phyloP scores from a whole-genome alignment of 768 basidiomycete species.

The Sporobolomyces phaffii region DNA sequence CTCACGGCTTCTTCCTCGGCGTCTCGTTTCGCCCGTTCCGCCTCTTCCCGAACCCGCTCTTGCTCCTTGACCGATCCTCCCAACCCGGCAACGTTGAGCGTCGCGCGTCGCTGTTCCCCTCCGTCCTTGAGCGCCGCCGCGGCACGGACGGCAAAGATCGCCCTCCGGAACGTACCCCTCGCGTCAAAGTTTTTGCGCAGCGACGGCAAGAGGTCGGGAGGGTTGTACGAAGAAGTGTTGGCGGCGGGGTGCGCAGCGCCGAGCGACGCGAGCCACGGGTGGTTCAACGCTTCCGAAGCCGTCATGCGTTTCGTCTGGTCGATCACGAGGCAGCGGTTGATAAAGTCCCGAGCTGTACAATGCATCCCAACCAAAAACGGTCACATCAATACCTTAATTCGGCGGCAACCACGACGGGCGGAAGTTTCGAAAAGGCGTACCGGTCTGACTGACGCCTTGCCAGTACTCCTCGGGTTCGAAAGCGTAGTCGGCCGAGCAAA shows the following conservation, averaged over 20 bases:
- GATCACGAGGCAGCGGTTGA: conserved; percentile 71
- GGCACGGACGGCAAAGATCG: conserved; percentile 31
- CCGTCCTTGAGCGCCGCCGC: conserved; percentile 25
- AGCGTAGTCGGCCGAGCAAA: conserved; percentile 84
- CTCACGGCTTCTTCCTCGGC: conserved; percentile 34
- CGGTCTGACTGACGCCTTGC: conserved; percentile 56
- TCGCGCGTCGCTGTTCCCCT: conserved; percentile 26
- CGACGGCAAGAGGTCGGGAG: conserved; percentile 74
- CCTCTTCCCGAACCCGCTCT: conserved; percentile 16
- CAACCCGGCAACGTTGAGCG: conserved; percentile 9
- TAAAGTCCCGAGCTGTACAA: conserved; percentile 71
- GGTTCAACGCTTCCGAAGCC: conserved; percentile 64
- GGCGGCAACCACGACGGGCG: too few relatives aligned
- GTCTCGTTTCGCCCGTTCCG: conserved; percentile 22
- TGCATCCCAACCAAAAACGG: conserved; percentile 48
- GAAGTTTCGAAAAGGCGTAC: neutral
- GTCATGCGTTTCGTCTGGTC: conserved; percentile 77
- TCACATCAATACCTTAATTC: too few relatives aligned
- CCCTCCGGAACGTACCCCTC: conserved; percentile 59
- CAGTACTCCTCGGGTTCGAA: conserved; percentile 80
- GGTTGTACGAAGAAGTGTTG: conserved; percentile 54
- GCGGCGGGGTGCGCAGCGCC: conserved; percentile 45
- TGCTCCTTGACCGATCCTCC: conserved; percentile 15
- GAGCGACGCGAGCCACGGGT: conserved; percentile 62
- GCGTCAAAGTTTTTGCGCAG: conserved; percentile 88